These are phyloP conservation scores for Pseudophaeomoniella oleicola DNA, from an alignment of 2,329 filamentous ascomycete genomes.

Conservation along the genomic window DNA sequence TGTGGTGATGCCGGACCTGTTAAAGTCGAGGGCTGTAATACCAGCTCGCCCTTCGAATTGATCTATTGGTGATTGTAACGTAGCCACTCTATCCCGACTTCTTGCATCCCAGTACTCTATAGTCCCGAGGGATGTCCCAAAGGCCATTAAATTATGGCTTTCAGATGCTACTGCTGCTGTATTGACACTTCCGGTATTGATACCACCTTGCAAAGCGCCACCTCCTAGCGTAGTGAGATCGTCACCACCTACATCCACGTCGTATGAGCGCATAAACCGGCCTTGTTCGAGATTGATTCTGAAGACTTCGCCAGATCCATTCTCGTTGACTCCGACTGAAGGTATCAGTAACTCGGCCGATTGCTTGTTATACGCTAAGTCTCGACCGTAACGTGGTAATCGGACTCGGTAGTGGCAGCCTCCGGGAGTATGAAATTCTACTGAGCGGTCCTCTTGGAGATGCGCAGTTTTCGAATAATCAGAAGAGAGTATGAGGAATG, in stretches of 20 bases:
- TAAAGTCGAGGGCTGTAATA: conserved; percentile 79
- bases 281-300: conserved; percentile 82
- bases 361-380: conserved; percentile 68
- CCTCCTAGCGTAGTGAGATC: conserved; percentile 52
- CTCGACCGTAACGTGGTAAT: conserved; percentile 82
- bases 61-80: conserved; percentile 45
- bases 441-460: conserved; percentile 74
- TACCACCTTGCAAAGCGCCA: conserved; percentile 70
- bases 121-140: conserved; percentile 87
- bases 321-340: conserved; percentile 69
- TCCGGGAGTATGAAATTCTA: conserved; percentile 84
- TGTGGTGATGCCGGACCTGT: conserved; percentile 66
- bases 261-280: conserved; percentile 86
- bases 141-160: conserved; percentile 79
- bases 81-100: conserved; percentile 64
- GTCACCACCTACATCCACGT: conserved; percentile 78
- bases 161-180: conserved; percentile 73
- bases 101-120: conserved; percentile 94
- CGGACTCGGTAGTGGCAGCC: conserved; percentile 82
- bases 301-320: conserved; percentile 85
- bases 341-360: conserved; percentile 78
- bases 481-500: conserved; percentile 71
- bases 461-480: conserved; percentile 94
- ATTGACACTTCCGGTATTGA: conserved; percentile 75
- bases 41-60: conserved; percentile 35